A percentile compares a stretch with the other conserved stretches of the same genome.
Evolutionary conservation across 2,329 filamentous ascomycete genomes (phyloP).

Genomic region (Trichoderma sp.): DNA sequence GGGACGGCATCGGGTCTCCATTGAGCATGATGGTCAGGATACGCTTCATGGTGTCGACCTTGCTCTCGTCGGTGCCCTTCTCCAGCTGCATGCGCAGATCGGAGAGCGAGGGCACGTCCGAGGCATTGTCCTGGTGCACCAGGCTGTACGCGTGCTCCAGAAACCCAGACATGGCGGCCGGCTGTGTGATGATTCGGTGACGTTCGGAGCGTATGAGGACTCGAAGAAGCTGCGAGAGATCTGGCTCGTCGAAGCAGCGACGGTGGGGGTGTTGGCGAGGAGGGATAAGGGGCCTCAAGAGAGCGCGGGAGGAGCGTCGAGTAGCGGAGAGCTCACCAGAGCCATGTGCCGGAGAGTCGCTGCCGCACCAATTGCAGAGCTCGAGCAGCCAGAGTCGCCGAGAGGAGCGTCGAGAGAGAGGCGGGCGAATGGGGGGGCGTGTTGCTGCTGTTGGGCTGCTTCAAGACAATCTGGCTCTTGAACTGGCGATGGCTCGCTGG

Average conservation of each 20-base stretch:
- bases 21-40: constrained; percentile 98
- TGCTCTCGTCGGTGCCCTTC: constrained; percentile 89
- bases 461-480: constrained; percentile 27
- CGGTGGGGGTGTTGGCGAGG: constrained; percentile 38
- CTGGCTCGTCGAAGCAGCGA: constrained; percentile 36
- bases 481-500: constrained; percentile 31
- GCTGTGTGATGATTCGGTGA: constrained; percentile 25
- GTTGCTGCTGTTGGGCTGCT: constrained; percentile 17
- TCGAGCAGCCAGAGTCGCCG: constrained; percentile 37
- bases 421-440: constrained; percentile 36
- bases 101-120: constrained; percentile 85
- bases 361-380: constrained; percentile 37
- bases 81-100: constrained; percentile 92
- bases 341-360: constrained; percentile 38
- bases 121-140: constrained; percentile 95
- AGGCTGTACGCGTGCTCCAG: constrained; percentile 94
- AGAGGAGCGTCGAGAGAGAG: constrained; percentile 39
- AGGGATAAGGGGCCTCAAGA: constrained; percentile 39
- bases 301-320: constrained; percentile 32
- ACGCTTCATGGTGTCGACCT: constrained; percentile 94
- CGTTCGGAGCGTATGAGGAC: constrained; percentile 4
- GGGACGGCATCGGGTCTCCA: constrained; percentile 89
- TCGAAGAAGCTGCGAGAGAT: constrained; percentile 30
- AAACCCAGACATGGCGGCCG: constrained; percentile 82
- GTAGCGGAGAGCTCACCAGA: constrained; percentile 34